Evolutionary conservation across 1,139 yeast species (phyloP).

Genomic region (Magnusiomyces fungicola): DNA sequence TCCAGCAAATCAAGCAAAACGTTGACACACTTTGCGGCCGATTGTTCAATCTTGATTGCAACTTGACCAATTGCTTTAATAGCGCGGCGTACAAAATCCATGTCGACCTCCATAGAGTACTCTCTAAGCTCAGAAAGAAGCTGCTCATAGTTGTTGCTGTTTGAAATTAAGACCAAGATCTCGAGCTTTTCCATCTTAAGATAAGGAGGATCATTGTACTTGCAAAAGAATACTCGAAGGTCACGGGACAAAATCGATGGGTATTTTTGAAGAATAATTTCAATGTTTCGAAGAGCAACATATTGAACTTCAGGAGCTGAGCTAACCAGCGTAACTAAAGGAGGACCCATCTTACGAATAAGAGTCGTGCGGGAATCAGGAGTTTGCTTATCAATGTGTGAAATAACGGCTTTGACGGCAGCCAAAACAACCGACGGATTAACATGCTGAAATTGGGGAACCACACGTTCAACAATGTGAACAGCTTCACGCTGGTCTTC

Average conservation of each 20-base stretch:
- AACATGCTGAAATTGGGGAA: slow-evolving; percentile 95
- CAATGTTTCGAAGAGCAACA: slow-evolving; percentile 85
- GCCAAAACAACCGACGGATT: slow-evolving; percentile 92
- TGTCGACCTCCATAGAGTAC: slow-evolving; percentile 88
- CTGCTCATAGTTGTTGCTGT: slow-evolving; percentile 57
- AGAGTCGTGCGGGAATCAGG: slow-evolving; percentile 41
- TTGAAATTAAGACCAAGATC: slow-evolving; percentile 78
- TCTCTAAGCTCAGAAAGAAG: slow-evolving; percentile 82
- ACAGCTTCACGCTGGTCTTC: slow-evolving; percentile 62
- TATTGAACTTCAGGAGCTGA: slow-evolving; percentile 92
- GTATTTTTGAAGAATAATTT: slow-evolving; percentile 82
- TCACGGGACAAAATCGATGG: slow-evolving; percentile 76
- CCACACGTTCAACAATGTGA: slow-evolving; percentile 82
- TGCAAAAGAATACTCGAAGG: slow-evolving; percentile 83
- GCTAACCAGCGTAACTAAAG: slow-evolving; percentile 80
- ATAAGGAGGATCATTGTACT: slow-evolving; percentile 91
- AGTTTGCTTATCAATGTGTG: slow-evolving; percentile 54
- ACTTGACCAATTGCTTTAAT: slow-evolving; percentile 81
- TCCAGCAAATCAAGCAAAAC: slow-evolving; percentile 67
- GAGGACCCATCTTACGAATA: slow-evolving; percentile 77
- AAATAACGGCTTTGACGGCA: slow-evolving; percentile 73
- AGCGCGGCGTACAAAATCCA: slow-evolving; percentile 77
- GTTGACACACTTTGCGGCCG: slow-evolving; percentile 64
- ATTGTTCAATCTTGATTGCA: slow-evolving; percentile 67
- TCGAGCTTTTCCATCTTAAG: slow-evolving; percentile 89